Conservation (phyloP, 257 asterid genomes). For the Verbascum thapsus region DNA sequence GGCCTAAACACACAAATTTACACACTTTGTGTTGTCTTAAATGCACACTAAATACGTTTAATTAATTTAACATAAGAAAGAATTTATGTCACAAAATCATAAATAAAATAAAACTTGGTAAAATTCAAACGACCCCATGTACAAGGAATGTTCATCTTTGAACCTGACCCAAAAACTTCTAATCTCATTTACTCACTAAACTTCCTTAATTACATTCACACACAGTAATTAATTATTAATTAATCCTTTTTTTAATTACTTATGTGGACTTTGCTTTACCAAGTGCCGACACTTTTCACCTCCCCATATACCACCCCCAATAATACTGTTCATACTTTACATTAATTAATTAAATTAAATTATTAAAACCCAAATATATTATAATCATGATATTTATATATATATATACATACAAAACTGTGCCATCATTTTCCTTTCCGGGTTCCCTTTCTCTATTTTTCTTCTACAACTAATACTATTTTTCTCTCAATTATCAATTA, state of each 20-base stretch:
- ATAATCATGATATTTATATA: too few species aligned
- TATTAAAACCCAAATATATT: conserved; percentile 9
- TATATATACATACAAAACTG: conserved; percentile 25
- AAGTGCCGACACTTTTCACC: conserved; percentile 48
- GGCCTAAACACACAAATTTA: conserved; percentile 7
- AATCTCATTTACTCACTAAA: background rate
- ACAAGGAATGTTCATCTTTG: conserved; percentile 30
- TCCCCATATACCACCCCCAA: conserved; percentile 34
- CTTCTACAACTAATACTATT: conserved; percentile 12
- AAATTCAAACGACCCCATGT: conserved; percentile 28
- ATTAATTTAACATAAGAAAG: conserved; percentile 18
- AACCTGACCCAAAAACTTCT: conserved; percentile 40
- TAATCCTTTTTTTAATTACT: too few species aligned
- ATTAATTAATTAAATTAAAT: too few species aligned
- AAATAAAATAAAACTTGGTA: conserved; percentile 27
- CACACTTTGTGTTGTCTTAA: conserved; percentile 18
- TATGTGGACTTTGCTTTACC: conserved; percentile 35
- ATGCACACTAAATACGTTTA: conserved; percentile 25
- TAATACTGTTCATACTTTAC: conserved; percentile 23
- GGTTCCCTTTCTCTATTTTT: conserved; percentile 28
- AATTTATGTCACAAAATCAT: conserved; percentile 20
- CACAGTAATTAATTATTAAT: conserved; percentile 29
- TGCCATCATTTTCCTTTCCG: conserved; percentile 33
- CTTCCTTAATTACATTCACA: too few species aligned
- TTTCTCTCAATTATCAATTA: conserved; percentile 19